Evolutionary conservation across 2,329 filamentous ascomycete genomes (phyloP).

Genomic region (Phaeosphaeriaceae sp.): DNA sequence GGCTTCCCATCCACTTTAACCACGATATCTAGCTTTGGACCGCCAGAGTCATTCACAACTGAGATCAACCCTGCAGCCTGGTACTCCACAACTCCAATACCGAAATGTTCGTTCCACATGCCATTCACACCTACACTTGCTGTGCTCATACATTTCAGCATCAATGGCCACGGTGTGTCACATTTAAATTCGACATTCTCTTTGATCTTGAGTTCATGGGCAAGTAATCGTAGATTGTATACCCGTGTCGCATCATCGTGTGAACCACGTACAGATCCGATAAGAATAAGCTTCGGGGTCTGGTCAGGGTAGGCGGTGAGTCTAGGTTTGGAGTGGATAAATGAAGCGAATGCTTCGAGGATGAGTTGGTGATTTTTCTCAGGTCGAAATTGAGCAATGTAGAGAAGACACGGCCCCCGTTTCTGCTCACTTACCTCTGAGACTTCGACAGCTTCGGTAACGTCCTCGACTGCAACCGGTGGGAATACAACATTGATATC

Average conservation of each 20-base stretch:
- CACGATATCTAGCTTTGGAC: conserved; percentile 93
- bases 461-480: conserved; percentile 85
- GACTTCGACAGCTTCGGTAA: conserved; percentile 76
- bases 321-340: conserved; percentile 56
- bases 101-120: conserved; percentile 99
- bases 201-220: conserved; percentile 80
- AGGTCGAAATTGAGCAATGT: conserved; percentile 95
- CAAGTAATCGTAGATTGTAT: conserved; percentile 84
- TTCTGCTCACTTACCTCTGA: conserved; percentile 70
- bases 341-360: conserved; percentile 80
- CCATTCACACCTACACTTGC: conserved; percentile 90
- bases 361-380: conserved; percentile 96
- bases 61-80: conserved; percentile 92
- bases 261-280: conserved; percentile 90
- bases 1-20: conserved; percentile 76
- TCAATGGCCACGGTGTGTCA: conserved; percentile 87
- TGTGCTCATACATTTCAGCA: conserved; percentile 77
- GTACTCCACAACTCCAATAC: conserved; percentile 97
- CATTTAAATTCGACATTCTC: conserved; percentile 86
- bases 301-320: conserved; percentile 53
- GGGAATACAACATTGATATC: conserved; percentile 84
- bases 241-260: conserved; percentile 78
- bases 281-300: conserved; percentile 74
- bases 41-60: conserved; percentile 92
- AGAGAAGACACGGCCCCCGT: conserved; percentile 77